A percentile compares a stretch with the other conserved stretches of the same genome.
Conservation (phyloP, 2,329 filamentous ascomycete genomes). For the Cercospora sojina region DNA sequence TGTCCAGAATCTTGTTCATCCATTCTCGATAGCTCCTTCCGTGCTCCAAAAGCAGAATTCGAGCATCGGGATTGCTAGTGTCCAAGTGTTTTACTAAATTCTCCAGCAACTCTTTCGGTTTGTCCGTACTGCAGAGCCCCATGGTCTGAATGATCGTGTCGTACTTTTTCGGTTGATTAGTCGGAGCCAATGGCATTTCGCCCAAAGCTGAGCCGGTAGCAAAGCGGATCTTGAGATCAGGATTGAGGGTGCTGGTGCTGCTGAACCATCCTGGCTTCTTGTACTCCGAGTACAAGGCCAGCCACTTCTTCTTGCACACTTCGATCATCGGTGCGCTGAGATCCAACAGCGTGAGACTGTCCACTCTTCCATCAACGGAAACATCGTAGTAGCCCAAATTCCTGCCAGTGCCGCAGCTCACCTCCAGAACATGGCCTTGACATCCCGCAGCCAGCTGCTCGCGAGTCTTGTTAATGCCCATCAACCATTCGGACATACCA, state of each 20-base stretch:
- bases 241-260: conserved; percentile 21
- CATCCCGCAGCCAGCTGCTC: conserved; percentile 44
- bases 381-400: conserved; percentile 48
- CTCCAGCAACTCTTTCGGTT: conserved; percentile 46
- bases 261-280: conserved; percentile 10
- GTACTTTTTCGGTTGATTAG: conserved; percentile 39
- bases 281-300: conserved; percentile 37
- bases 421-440: conserved; percentile 50
- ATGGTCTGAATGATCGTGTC: conserved; percentile 54
- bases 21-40: conserved; percentile 50
- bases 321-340: conserved; percentile 50
- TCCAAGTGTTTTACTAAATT: conserved; percentile 45
- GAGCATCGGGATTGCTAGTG: conserved; percentile 44
- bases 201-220: conserved; percentile 47
- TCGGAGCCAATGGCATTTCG: conserved; percentile 45
- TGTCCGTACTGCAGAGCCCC: conserved; percentile 51
- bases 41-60: conserved; percentile 52
- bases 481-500: conserved; percentile 44
- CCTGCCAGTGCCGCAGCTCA: conserved; percentile 51
- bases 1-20: conserved; percentile 50
- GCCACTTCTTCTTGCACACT: conserved; percentile 51
- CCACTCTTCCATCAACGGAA: conserved; percentile 29
- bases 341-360: conserved; percentile 50
- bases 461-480: conserved; percentile 44
- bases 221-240: conserved; percentile 38